These are phyloP conservation scores for Myotisia sp. DNA, from an alignment of 2,329 filamentous ascomycete genomes.

Conservation along the genomic window DNA sequence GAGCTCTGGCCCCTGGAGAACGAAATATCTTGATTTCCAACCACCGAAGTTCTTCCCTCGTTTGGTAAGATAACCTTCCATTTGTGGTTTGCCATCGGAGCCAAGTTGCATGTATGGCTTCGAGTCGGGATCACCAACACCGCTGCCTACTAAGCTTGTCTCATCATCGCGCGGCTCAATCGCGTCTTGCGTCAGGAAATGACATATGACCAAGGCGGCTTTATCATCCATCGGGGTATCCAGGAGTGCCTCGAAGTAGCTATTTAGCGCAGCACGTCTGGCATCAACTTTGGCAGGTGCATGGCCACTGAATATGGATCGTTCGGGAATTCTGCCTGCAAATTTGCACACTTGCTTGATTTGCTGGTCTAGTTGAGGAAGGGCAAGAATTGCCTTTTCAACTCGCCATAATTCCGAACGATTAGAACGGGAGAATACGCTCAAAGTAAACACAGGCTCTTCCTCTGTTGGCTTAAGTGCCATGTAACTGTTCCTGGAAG, in stretches of 20 bases:
- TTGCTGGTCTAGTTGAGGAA: constrained; percentile 68
- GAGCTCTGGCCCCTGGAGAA: constrained; percentile 55
- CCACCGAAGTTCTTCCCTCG: constrained; percentile 96
- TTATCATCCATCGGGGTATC: constrained; percentile 66
- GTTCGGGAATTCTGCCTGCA: constrained; percentile 58
- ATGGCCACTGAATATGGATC: constrained; percentile 76
- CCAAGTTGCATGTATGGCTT: constrained; percentile 31
- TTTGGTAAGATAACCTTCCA: constrained; percentile 89
- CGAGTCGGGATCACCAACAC: constrained; percentile 4
- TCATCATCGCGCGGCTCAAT: constrained; percentile 42
- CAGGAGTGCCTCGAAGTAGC: constrained; percentile 72
- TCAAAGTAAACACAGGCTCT: constrained; percentile 85
- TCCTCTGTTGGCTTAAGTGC: constrained; percentile 70
- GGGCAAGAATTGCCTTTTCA: constrained; percentile 74
- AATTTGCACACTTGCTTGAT: constrained; percentile 62
- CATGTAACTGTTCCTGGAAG: constrained; percentile 72
- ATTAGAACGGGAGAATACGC: constrained; percentile 59
- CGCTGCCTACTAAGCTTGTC: constrained; percentile 33
- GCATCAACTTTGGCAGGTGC: constrained; percentile 88
- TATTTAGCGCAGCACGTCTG: constrained; percentile 62
- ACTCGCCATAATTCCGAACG: constrained; percentile 76
- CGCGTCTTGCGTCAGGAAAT: constrained; percentile 60
- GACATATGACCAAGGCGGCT: constrained; percentile 69
- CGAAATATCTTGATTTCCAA: constrained; percentile 77
- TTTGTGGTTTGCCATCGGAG: constrained; percentile 52